phyloP scores from a whole-genome alignment of 208 protist genomes.

The Spongospora subterranea region DNA sequence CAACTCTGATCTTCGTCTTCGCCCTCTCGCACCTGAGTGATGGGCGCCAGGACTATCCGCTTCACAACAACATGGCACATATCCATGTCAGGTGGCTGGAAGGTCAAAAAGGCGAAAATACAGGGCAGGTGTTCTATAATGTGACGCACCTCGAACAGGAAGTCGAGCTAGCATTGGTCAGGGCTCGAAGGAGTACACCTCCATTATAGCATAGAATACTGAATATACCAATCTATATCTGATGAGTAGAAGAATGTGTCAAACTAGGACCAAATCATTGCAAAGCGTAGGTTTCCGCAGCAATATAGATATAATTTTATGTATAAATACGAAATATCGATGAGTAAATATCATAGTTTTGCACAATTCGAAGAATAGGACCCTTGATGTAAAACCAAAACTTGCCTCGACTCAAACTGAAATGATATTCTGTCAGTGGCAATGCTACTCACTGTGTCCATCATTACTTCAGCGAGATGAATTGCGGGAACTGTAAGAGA shows the following conservation, averaged over 20 bases:
- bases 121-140: background rate
- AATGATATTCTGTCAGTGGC: background rate
- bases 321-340: background rate
- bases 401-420: background rate
- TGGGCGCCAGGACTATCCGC: slow-evolving; percentile 37
- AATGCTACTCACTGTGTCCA: background rate
- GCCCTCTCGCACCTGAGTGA: background rate
- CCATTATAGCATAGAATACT: background rate
- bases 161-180: background rate
- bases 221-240: background rate
- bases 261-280: background rate
- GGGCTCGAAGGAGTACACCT: background rate
- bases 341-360: background rate
- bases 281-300: too few species aligned
- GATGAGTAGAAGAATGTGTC: background rate
- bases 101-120: slow-evolving; percentile 16
- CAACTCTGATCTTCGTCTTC: slow-evolving; percentile 24
- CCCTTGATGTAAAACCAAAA: background rate
- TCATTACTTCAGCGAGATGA: background rate
- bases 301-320: background rate
- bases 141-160: background rate
- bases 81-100: slow-evolving; percentile 12
- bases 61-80: slow-evolving; percentile 14
- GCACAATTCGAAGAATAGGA: background rate
- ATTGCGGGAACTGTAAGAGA: background rate